Percentiles rank a stretch among this genome's conserved stretches.
Conservation (phyloP, 2,329 filamentous ascomycete species). For the Kalmusia sp. region DNA sequence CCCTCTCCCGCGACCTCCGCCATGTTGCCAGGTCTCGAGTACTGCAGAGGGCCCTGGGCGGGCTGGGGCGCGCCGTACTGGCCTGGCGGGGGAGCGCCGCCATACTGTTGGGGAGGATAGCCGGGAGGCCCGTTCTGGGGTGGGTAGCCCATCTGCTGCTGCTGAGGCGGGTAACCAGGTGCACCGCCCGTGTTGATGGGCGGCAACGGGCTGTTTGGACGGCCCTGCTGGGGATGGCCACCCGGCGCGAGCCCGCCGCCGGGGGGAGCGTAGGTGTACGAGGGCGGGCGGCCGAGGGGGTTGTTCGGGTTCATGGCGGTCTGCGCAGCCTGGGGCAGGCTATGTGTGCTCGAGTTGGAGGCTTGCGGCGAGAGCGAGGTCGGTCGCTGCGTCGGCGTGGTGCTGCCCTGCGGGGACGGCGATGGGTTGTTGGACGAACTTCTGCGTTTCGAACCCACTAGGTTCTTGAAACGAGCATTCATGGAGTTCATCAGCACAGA, state of each 20-base stretch:
- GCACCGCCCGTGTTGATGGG: constrained; percentile 62
- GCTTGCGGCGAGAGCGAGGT: constrained; percentile 49
- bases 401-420: constrained; percentile 39
- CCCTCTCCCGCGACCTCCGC: constrained; percentile 85
- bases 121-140: constrained; percentile 50
- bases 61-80: constrained; percentile 33
- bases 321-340: constrained; percentile 34
- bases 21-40: constrained; percentile 42
- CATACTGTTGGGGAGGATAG: constrained; percentile 51
- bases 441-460: constrained; percentile 83
- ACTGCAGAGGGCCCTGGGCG: constrained; percentile 38
- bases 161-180: constrained; percentile 58
- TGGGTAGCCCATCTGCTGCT: constrained; percentile 52
- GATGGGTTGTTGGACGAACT: constrained; percentile 61
- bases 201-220: constrained; percentile 62
- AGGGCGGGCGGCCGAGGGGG: constrained; percentile 67
- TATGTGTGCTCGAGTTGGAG: constrained; percentile 47
- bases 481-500: constrained; percentile 72
- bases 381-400: constrained; percentile 49
- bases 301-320: constrained; percentile 63
- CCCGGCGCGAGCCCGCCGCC: constrained; percentile 47
- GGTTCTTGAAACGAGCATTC: constrained; percentile 79
- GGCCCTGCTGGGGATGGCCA: constrained; percentile 49
- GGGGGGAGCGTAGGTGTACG: constrained; percentile 63
- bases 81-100: constrained; percentile 32